Base-by-base conservation (phyloP, 257 asterid genomes). In the Nyctanthes arbortristis region DNA sequence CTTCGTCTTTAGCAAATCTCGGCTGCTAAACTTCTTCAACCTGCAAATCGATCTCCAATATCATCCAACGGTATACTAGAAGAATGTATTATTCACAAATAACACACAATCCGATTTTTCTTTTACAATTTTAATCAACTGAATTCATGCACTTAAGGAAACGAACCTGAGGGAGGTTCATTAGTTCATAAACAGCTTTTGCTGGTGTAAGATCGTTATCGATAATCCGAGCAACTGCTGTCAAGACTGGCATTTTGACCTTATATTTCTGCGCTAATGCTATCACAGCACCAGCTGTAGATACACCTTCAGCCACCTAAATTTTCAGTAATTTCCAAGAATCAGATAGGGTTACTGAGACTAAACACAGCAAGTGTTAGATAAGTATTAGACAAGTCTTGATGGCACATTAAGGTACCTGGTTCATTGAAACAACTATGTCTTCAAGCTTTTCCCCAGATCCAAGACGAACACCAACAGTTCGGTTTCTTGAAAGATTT, bases 141-240 rank as follows among this genome's bases (percentile, higher is more conserved):
- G 9, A 43, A n/a, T 5, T 43, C 10, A 43, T 1, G n/a, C 24
- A 16, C n/a, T 16, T 40, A 14, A 43, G 52, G 12, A 63, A 61
- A 74, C 85, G 20, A 78, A 92, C 97, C 96, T 92, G 98, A 58
- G 98, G 98, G 67, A 92, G 96, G 77, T 82, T 86, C 98, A 92
- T 92, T 13, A 92, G 81, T 79, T 92, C 98, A 77, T 61, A 84
- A 70, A 92, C 94, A 54, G 98, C 98, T 78, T 86, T 89, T 20
- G 88, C 81, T 3, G 98, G 96, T 0, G 96, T 89, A 12, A 92
- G 89, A 68, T 92, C 98, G 28, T 86, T 84, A 84, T 92, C 96
- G 43, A 92, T 73, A 32, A 92, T 92, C 67, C 92, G 85, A 25
- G 98, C 96, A 70, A 89, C 96, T 40, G 98, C 98, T 58, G 98